Conservation (phyloP, 495 filamentous ascomycete genomes). For the Penicillium maclennaniae region DNA sequence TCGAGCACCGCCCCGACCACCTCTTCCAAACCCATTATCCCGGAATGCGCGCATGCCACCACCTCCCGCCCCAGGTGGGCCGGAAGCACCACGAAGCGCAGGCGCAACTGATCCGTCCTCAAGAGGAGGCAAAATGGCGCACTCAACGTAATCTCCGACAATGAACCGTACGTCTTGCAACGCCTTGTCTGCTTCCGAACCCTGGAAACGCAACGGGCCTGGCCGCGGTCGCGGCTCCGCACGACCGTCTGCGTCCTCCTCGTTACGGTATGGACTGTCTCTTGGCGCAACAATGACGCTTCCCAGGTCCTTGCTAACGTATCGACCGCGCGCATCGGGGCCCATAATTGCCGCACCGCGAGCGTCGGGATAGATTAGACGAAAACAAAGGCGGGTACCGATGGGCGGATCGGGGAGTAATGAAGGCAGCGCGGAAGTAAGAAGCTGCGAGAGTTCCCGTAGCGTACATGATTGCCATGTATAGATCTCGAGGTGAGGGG, state of each 20-base stretch:
- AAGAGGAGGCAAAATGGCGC: slow-evolving; percentile 72
- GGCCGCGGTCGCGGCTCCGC: slow-evolving; percentile 21
- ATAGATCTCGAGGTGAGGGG: slow-evolving; percentile 75
- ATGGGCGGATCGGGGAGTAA: slow-evolving; percentile 71
- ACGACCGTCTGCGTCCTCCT: slow-evolving; percentile 46
- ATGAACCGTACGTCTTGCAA: slow-evolving; percentile 74
- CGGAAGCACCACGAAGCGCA: slow-evolving; percentile 26
- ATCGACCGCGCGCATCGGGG: slow-evolving; percentile 53
- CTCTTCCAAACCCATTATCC: slow-evolving; percentile 42
- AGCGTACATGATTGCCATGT: slow-evolving; percentile 85
- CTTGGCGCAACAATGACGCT: slow-evolving; percentile 64
- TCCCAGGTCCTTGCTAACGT: slow-evolving; percentile 72
- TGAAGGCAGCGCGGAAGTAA: slow-evolving; percentile 59
- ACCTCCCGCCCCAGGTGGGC: slow-evolving; percentile 22
- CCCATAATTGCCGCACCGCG: slow-evolving; percentile 44
- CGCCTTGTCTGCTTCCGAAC: slow-evolving; percentile 65
- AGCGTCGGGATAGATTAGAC: slow-evolving; percentile 81
- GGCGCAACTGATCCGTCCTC: slow-evolving; percentile 70
- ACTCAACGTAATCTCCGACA: slow-evolving; percentile 82
- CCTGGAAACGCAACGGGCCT: slow-evolving; percentile 35
- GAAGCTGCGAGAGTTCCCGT: slow-evolving; percentile 73
- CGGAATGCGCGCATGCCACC: slow-evolving; percentile 46
- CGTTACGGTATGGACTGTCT: slow-evolving; percentile 34
- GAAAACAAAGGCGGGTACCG: slow-evolving; percentile 80
- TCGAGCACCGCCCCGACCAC: slow-evolving; percentile 23